phyloP scores from a whole-genome alignment of 805 yeast genomes.

The Scheffersomyces stipitis region DNA sequence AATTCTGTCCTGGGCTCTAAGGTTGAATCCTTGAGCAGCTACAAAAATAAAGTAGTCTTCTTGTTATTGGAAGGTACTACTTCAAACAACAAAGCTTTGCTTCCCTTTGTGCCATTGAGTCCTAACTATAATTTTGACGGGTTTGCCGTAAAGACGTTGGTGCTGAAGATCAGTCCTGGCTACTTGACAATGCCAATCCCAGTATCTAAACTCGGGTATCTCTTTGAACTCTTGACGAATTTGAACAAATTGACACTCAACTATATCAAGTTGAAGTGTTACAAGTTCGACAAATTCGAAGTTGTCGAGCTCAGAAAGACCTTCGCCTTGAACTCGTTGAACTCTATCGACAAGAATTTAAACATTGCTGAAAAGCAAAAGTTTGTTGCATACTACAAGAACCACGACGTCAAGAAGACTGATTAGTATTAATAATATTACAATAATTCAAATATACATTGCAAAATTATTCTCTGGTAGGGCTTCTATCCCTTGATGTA shows the following conservation, averaged over 20 bases:
- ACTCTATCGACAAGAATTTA: conserved; percentile 27
- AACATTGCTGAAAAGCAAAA: conserved; percentile 26
- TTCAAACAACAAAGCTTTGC: conserved; percentile 75
- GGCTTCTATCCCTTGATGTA: too few species aligned
- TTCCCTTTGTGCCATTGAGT: conserved; percentile 47
- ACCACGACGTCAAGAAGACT: conserved; percentile 3
- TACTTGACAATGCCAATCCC: conserved; percentile 40
- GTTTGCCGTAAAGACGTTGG: conserved; percentile 31
- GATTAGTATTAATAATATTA: too few species aligned
- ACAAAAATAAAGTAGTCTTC: conserved; percentile 47
- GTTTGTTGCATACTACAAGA: conserved; percentile 17
- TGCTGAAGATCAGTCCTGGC: conserved; percentile 38
- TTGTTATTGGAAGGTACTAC: conserved; percentile 81
- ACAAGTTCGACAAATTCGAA: conserved; percentile 18
- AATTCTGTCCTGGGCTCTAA: conserved; percentile 5
- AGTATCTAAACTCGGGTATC: conserved; percentile 17
- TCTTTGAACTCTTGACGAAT: conserved; percentile 21
- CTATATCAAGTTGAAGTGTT: conserved; percentile 27
- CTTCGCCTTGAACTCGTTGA: conserved; percentile 35
- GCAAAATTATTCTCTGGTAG: too few species aligned
- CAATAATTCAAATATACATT: too few species aligned
- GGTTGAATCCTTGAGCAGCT: conserved; percentile 20
- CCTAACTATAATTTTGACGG: conserved; percentile 13
- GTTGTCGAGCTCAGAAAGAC: conserved; percentile 19
- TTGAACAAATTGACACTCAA: conserved; percentile 14